Evolutionary conservation across 148 eudicot species (phyloP), one percentile per base, ranked within the genome.

Genomic region (Spergularia bocconei): DNA sequence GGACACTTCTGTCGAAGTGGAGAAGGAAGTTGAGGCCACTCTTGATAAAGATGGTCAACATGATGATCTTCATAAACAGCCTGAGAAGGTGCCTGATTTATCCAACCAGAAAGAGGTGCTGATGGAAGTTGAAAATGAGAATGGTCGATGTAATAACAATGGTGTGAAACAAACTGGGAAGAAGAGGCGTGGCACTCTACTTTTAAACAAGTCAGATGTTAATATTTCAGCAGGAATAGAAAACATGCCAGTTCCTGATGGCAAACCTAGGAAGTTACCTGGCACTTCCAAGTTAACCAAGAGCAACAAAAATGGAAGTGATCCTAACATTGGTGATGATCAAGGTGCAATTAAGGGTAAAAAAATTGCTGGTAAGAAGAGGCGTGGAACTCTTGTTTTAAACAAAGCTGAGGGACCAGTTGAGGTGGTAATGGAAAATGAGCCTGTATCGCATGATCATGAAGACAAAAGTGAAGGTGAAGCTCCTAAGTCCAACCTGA

Each of bases 371-470:
- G 68, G 68, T 20, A 78, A 77, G 65, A 77, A 75, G 71, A 79
- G 74, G 84, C 73, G 77, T 51, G 80, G 66, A 73, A 71, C 80
- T 65, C 59, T 69, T 41, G 33, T 82, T 5, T 72, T 70, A 47
- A 68, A 80, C 66, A 80, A 80, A 78, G 52, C 79, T 52, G 79
- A 87, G 41, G 39, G n/a, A 52, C 19, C 59, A 53, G 72, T 48
- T 53, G 93, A 85, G 80, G 59, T 16, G 38, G 89, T 81, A 68
- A 86, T 86, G 83, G 96, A 86, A 70, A 90, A 85, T 73, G 73
- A 11, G 73, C 84, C 88, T 25, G 80, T 72, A 75, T 54, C 12
- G 79, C 57, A 55, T 69, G 73, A 29, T 48, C 69, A 63, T 47
- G 59, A 65, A 71, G 69, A 53, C 38, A 16, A 17, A 57, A 71